A percentile compares a stretch with the other conserved stretches of the same genome.
Evolutionary conservation across 2,329 filamentous ascomycete genomes (phyloP).

Genomic region (Metarhizium anisopliae): DNA sequence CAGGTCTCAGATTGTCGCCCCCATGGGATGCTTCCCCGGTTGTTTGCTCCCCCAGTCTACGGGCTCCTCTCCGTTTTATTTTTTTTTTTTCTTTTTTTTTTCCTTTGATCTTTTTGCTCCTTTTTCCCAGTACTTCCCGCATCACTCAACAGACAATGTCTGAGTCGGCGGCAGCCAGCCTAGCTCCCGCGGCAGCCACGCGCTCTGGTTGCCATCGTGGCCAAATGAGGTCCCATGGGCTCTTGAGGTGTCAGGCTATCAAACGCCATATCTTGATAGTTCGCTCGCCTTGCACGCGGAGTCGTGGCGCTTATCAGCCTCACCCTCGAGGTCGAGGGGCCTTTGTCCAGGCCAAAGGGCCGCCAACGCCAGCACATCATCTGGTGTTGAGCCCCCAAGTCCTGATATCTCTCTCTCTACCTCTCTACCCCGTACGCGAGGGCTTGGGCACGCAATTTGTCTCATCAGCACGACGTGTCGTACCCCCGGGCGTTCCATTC

Average conservation of each 20-base stretch:
- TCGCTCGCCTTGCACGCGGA: not conserved
- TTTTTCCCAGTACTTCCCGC: not conserved
- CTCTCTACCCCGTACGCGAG: not conserved
- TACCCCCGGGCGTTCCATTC: not conserved
- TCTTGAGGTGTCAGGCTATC: not conserved
- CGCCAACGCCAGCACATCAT: not conserved
- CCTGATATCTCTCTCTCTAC: not conserved
- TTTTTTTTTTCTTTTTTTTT: not conserved
- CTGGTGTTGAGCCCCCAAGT: not conserved
- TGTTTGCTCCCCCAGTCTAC: not conserved
- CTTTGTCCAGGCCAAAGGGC: not conserved
- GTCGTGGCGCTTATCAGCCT: not conserved
- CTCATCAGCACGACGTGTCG: not conserved
- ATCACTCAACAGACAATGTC: not conserved
- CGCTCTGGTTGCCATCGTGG: not conserved
- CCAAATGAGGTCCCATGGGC: not conserved
- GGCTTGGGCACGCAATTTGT: not conserved
- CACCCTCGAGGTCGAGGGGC: not conserved
- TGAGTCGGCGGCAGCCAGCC: not conserved
- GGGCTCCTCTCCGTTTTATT: not conserved
- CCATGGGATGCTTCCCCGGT: conserved; percentile 3
- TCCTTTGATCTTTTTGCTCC: not conserved
- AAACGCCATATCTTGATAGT: not conserved
- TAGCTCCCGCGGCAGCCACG: not conserved
- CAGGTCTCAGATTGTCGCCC: conserved; percentile 2